These are phyloP conservation scores for Parietaria judaica DNA, from an alignment of 306 rosid genomes.

Conservation along the genomic window DNA sequence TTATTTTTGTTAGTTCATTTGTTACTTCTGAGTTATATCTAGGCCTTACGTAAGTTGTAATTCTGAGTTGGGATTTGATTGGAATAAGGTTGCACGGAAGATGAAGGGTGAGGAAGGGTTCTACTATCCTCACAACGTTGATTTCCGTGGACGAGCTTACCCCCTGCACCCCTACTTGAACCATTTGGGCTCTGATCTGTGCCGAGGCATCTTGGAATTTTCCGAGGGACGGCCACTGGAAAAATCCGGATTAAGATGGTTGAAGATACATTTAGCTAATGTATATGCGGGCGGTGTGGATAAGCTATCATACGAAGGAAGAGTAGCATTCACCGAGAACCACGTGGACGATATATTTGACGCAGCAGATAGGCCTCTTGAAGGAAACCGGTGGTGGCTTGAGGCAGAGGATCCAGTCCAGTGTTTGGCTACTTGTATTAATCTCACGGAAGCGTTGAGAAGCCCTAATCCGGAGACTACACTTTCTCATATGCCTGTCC, in stretches of 20 bases:
- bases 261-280: slow-evolving; percentile 95
- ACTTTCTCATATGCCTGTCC: slow-evolving; percentile 78
- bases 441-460: slow-evolving; percentile 82
- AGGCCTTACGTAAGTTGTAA: slow-evolving; percentile 3
- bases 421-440: slow-evolving; percentile 81
- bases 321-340: slow-evolving; percentile 57
- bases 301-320: slow-evolving; percentile 63
- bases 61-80: background rate
- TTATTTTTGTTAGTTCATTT: background rate
- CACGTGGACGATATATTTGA: slow-evolving; percentile 70
- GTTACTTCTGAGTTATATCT: slow-evolving; percentile 4
- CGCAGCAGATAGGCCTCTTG: slow-evolving; percentile 83
- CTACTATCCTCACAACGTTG: slow-evolving; percentile 95
- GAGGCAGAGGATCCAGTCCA: slow-evolving; percentile 97
- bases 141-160: slow-evolving; percentile 96
- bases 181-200: slow-evolving; percentile 96
- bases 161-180: slow-evolving; percentile 95
- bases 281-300: slow-evolving; percentile 88
- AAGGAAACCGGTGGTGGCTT: slow-evolving; percentile 93
- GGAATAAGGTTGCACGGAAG: slow-evolving; percentile 81
- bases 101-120: slow-evolving; percentile 94
- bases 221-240: slow-evolving; percentile 85
- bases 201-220: slow-evolving; percentile 92
- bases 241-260: slow-evolving; percentile 80
- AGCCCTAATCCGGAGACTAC: slow-evolving; percentile 79